Percentiles rank a stretch among this genome's conserved stretches.
These are phyloP conservation scores for Epichloe scottii DNA, from an alignment of 2,329 filamentous ascomycete species.

Conservation along the genomic window DNA sequence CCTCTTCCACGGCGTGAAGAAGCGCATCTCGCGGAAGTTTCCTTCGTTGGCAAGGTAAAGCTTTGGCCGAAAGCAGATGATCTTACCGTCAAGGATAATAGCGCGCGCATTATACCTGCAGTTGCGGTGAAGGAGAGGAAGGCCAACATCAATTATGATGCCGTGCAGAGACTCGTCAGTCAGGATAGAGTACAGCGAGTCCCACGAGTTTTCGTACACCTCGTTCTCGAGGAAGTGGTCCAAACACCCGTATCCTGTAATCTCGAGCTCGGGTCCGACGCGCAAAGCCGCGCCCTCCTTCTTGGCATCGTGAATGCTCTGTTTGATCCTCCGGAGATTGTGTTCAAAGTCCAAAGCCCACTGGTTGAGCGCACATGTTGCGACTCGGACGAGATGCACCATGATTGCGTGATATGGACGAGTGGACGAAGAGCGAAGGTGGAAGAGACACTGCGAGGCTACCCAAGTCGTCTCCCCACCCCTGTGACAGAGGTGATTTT, in stretches of 20 bases:
- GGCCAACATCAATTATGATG: slow-evolving; percentile 21
- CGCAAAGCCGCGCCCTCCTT: slow-evolving; percentile 48
- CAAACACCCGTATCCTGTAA: slow-evolving; percentile 14
- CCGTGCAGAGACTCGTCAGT: slow-evolving; percentile 24
- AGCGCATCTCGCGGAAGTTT: slow-evolving; percentile 22
- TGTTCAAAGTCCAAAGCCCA: slow-evolving; percentile 35
- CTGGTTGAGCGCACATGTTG: slow-evolving; percentile 25
- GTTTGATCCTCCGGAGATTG: slow-evolving; percentile 49
- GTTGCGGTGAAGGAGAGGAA: slow-evolving; percentile 29
- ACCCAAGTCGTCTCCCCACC: too few relatives aligned
- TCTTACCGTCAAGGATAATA: slow-evolving; percentile 41
- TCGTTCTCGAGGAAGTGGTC: slow-evolving; percentile 39
- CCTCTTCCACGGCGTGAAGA: slow-evolving; percentile 26
- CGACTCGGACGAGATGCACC: slow-evolving; percentile 18
- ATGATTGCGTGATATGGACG: slow-evolving; percentile 32
- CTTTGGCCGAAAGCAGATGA: slow-evolving; percentile 44
- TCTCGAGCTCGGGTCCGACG: slow-evolving; percentile 41
- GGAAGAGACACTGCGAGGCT: slow-evolving; percentile 5
- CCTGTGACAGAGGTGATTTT: too few relatives aligned
- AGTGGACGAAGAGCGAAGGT: slow-evolving; percentile 36
- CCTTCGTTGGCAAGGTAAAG: slow-evolving; percentile 24
- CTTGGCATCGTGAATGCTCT: slow-evolving; percentile 50
- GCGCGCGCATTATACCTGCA: slow-evolving; percentile 9
- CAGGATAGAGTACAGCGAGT: slow-evolving; percentile 21
- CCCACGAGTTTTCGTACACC: slow-evolving; percentile 19